Conservation (phyloP, 2,329 filamentous ascomycete genomes). For the Xylariaceae sp. region DNA sequence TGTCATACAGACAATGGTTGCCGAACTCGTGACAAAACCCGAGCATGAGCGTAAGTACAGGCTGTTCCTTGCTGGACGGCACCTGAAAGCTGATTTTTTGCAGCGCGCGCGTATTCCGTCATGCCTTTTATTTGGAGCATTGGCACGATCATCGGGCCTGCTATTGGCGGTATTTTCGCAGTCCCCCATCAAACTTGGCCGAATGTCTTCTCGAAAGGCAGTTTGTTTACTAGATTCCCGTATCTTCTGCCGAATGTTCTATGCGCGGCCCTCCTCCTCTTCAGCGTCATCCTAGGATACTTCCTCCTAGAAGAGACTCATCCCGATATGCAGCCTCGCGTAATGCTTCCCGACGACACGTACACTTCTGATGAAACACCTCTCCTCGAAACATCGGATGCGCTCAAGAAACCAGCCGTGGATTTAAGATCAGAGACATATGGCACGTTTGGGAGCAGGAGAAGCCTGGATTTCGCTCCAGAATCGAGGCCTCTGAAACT, state of each 20-base stretch:
- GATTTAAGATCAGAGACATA: conserved; percentile 76
- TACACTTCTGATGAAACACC: conserved; percentile 65
- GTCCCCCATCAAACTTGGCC: conserved; percentile 75
- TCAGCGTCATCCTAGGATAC: conserved; percentile 78
- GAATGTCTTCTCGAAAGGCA: conserved; percentile 58
- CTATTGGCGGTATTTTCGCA: conserved; percentile 82
- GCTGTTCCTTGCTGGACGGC: background rate
- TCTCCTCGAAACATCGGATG: conserved; percentile 70
- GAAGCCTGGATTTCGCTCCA: conserved; percentile 48
- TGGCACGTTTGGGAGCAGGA: conserved; percentile 57
- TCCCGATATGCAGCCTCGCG: conserved; percentile 67
- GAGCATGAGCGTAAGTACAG: conserved; percentile 73
- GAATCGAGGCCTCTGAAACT: conserved; percentile 22
- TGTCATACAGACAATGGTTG: conserved; percentile 90
- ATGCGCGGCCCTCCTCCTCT: conserved; percentile 69
- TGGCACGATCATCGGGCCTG: conserved; percentile 83
- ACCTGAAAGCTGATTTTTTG: conserved; percentile 1
- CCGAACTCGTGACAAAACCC: conserved; percentile 76
- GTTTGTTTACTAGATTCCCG: conserved; percentile 73
- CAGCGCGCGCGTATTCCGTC: conserved; percentile 78
- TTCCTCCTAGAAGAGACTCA: conserved; percentile 85
- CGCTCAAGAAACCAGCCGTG: conserved; percentile 67
- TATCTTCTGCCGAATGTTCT: conserved; percentile 88
- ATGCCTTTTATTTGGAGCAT: conserved; percentile 96
- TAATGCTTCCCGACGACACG: conserved; percentile 43